Evolutionary conservation across 1,139 yeast genomes (phyloP).

Genomic region (Candida tunisiensis): DNA sequence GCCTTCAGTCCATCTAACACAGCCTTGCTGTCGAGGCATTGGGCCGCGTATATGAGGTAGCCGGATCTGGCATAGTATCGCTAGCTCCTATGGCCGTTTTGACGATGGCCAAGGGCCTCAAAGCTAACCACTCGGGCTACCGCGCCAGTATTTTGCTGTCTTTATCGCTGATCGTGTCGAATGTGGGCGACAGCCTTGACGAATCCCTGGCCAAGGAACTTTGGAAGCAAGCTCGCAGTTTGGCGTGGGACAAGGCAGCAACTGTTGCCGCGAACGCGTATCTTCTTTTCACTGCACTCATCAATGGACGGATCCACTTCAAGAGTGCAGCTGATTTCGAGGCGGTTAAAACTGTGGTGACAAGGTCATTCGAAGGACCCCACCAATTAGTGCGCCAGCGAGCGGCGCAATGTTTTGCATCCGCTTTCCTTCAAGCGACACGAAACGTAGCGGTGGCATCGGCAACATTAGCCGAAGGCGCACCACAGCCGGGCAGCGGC

Average conservation of each 20-base stretch:
- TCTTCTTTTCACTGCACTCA: constrained; percentile 3
- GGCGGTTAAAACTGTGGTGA: constrained; percentile 9
- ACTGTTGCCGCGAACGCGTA: constrained; percentile 8
- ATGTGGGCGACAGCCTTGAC: constrained; percentile 17
- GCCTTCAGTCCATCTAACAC: background rate
- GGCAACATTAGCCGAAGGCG: constrained; percentile 1
- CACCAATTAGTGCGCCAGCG: constrained; percentile 13
- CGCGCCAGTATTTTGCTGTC: constrained; percentile 11
- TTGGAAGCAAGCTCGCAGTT: constrained; percentile 14
- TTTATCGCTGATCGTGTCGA: constrained; percentile 8
- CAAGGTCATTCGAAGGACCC: constrained; percentile 15
- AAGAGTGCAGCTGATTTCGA: constrained; percentile 17
- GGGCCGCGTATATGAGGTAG: background rate
- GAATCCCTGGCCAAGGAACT: constrained; percentile 16
- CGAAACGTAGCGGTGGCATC: constrained; percentile 4
- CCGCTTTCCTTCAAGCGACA: constrained; percentile 5
- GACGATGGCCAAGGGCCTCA: no score
- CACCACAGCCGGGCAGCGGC: constrained; percentile 1
- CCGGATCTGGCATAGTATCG: no score
- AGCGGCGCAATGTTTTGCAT: constrained; percentile 17
- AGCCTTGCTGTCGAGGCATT: background rate
- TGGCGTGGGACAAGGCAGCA: constrained; percentile 15
- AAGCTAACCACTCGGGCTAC: constrained; percentile 11
- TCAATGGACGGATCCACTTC: constrained; percentile 8
- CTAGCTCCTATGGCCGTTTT: no score